Evolutionary conservation across 352 stramenopile species (phyloP), one percentile per base, ranked within the genome.

Genomic region (Globisporangium echinulatum): DNA sequence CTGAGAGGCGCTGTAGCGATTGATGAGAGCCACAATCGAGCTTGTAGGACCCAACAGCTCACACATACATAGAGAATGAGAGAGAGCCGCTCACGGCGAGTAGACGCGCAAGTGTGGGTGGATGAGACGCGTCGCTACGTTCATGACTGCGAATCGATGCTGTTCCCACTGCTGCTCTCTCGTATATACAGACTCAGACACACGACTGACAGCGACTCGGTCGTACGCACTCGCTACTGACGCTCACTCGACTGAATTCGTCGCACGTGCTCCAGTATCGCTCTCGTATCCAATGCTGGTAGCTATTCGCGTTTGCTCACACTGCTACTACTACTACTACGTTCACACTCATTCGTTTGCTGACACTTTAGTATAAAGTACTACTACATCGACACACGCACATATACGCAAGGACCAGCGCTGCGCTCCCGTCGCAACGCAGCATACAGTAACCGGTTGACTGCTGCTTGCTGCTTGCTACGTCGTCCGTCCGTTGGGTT

Each of bases 21-120:
- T 2, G 25, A 3, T 33, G 25, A 73, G 70, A 47, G 49, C 52
- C 25, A 57, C 25, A 33, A 33, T 33, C 25, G 25, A 33, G 25
- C 25, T 53, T 52, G 49, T 49, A n/a, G 7, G 19, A 25, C 47
- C 47, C 5, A 3, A 14, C 47, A 19, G 36, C 43, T 10, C 51
- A 7, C 19, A 39, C 36, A 37, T 33, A 52, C 25, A 38, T 48
- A 48, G 43, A 48, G 43, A 43, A 10, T n/a, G 49, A 54, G 36
- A 38, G 50, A 14, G 25, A 33, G 25, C 25, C 25, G 25, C 25
- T 33, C 25, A 33, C 25, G 25, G 25, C 25, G 25, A 33, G 25
- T 33, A 33, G 25, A 33, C 2, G 25, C 25, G 25, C 15, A n/a
- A 37, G 8, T 5, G 46, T 25, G 46, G 4, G 1, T 33, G 46